Evolutionary conservation across 805 yeast genomes (phyloP), one percentile per base, ranked within the genome.

Genomic region (Pichia paraexigua): DNA sequence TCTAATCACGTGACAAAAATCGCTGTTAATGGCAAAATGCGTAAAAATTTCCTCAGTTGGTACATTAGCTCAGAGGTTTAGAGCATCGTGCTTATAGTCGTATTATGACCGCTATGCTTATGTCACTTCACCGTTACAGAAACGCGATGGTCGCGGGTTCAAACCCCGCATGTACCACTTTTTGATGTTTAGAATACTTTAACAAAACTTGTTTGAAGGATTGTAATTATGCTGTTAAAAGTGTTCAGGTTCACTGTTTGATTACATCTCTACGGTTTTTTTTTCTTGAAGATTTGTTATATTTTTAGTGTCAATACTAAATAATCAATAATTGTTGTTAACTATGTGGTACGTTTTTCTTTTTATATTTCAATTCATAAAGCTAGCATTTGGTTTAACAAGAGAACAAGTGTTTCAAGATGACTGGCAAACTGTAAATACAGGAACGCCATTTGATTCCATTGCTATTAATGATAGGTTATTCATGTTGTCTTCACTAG

Each of bases 71-170:
- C 85, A 79, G 84, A 77, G 83, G 85, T 79, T 77, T 77, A 66
- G 85, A 79, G 85, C 84, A 77, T 79, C 84, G 85, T 79, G 84
- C 85, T 79, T 79, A 79, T 79, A 79, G 82, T 73, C 76, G 77
- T 71, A 58, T 60, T 56, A 60, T 68, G 69, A 70, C 30, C 76
- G 74, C 75, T 77, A 74, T 77, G 70, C 70, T 64, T 66, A 76
- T 70, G 77, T 74, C 80, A 74, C 77, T 70, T 25, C 72, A 62
- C 74, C 78, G 78, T 75, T 77, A 70, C 49, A 49, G 85, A 78
- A 77, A 79, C 84, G 85, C 85, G 84, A 79, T 79, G 83, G 85
- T 79, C 84, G 81, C 79, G 84, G 84, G 85, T 79, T 79, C 85
- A 79, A 79, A 75, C 84, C 85, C 84, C 84, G 78, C 81, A 65